phyloP scores from a whole-genome alignment of 208 protist genomes.

The Leishmania gerbilli region DNA sequence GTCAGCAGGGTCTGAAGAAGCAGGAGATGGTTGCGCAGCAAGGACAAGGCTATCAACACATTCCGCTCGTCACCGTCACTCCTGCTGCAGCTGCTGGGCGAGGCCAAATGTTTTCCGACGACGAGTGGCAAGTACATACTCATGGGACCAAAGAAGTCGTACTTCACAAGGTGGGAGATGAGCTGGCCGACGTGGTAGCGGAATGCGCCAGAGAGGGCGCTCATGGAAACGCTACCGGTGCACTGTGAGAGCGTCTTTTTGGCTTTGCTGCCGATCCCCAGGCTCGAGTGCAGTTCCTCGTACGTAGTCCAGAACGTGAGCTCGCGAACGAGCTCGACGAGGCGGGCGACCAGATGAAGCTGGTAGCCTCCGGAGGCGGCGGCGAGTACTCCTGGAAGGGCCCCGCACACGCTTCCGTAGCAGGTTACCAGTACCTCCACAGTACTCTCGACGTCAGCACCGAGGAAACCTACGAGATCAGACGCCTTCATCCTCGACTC shows the following conservation, averaged over 20 bases:
- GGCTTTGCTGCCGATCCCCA: conserved; percentile 11
- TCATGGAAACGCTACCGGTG: conserved; percentile 18
- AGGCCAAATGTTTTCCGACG: not conserved
- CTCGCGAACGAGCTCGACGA: conserved; percentile 36
- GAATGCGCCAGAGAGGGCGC: conserved; percentile 25
- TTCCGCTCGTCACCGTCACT: not conserved
- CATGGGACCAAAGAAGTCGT: conserved; percentile 18
- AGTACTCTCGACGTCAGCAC: conserved; percentile 6
- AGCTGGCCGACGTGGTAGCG: conserved; percentile 34
- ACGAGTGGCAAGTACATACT: conserved; percentile 12
- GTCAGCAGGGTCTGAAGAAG: conserved; percentile 25
- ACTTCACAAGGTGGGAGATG: conserved; percentile 14
- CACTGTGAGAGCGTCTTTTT: not conserved
- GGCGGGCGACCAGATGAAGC: conserved; percentile 11
- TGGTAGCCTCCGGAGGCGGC: conserved; percentile 18
- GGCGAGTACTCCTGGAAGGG: conserved; percentile 15
- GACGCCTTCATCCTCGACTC: conserved; percentile 14
- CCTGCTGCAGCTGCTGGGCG: not conserved
- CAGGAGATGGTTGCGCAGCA: conserved; percentile 14
- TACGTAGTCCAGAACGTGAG: conserved; percentile 49
- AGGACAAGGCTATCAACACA: not conserved
- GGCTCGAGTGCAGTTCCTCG: conserved; percentile 18
- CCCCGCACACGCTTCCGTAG: conserved; percentile 25
- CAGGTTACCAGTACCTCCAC: conserved; percentile 11
- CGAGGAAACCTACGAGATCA: conserved; percentile 27